Evolutionary conservation across 2,329 filamentous ascomycete genomes (phyloP), one percentile per base, ranked within the genome.

Genomic region (Paramyrothecium roridum): DNA sequence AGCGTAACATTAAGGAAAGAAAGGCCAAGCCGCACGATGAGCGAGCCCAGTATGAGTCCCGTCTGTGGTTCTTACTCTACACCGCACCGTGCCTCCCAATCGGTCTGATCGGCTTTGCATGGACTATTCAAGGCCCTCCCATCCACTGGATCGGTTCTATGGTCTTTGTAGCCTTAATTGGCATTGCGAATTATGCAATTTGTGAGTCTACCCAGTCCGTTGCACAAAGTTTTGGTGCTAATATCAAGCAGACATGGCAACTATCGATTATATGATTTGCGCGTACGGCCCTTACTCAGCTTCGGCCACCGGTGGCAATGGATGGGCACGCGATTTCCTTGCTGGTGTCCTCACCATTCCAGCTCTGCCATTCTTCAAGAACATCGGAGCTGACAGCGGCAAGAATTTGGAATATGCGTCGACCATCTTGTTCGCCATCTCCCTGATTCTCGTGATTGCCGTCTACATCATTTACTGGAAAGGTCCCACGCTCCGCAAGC

Each of bases 181-280:
- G 87, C 21, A 86, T 91, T 52, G 88, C 88, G 54, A 91, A 91
- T 64, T 89, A 88, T 43, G 76, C 82, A 34, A 89, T 90, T 56
- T 90, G 90, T n/a, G n/a, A n/a, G n/a, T n/a, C n/a, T n/a, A n/a
- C n/a, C n/a, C n/a, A n/a, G n/a, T n/a, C n/a, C n/a, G n/a, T n/a
- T n/a, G n/a, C n/a, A n/a, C n/a, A n/a, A n/a, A n/a, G n/a, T n/a
- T n/a, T n/a, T n/a, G n/a, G n/a, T n/a, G n/a, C n/a, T n/a, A n/a
- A n/a, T n/a, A n/a, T n/a, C n/a, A n/a, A n/a, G n/a, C n/a, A n/a
- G n/a, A n/a, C 73, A 89, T 89, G 84, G 85, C 87, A 1, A 89
- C 87, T 1, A 88, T 90, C 59, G 86, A 91, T 69, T 91, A 91
- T 73, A 90, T 90, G 82, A 83, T 90, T 37, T 86, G 85, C 56